phyloP scores from a whole-genome alignment of 2,329 filamentous ascomycete genomes.

The Nigrospora sphaerica region DNA sequence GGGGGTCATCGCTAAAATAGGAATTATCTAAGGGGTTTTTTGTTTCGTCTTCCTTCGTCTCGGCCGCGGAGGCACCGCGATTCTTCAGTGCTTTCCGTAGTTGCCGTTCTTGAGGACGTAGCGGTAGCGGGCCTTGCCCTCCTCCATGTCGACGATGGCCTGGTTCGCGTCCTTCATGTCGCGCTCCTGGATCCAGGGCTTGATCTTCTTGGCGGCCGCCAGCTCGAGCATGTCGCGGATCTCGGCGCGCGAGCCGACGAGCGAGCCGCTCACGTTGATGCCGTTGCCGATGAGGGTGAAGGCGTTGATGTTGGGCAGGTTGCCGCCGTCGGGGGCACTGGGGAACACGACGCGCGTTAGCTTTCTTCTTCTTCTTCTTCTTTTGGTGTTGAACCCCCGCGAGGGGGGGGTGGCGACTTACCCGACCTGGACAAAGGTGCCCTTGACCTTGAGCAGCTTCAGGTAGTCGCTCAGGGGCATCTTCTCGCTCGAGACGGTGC shows the following conservation, averaged over 20 bases:
- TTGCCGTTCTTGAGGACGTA: slow-evolving; percentile 40
- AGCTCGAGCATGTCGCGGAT: slow-evolving; percentile 56
- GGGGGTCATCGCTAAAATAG: too few relatives aligned
- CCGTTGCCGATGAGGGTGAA: slow-evolving; percentile 52
- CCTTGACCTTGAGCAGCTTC: slow-evolving; percentile 4
- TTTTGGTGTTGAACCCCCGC: too few relatives aligned
- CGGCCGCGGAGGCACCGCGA: too few relatives aligned
- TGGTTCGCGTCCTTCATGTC: slow-evolving; percentile 52
- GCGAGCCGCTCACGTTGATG: slow-evolving; percentile 39
- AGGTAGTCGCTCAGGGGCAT: slow-evolving; percentile 6
- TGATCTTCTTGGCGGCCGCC: slow-evolving; percentile 49
- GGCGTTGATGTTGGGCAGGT: slow-evolving; percentile 38
- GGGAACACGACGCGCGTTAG: neutral
- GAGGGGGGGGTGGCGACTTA: too few relatives aligned
- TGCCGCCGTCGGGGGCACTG: slow-evolving; percentile 49
- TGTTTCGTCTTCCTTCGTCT: too few relatives aligned
- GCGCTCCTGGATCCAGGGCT: slow-evolving; percentile 49
- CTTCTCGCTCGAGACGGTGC: slow-evolving; percentile 7
- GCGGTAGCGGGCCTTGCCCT: slow-evolving; percentile 45
- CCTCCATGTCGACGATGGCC: slow-evolving; percentile 48
- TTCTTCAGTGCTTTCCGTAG: slow-evolving; percentile 16
- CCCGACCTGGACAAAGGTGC: slow-evolving; percentile 7
- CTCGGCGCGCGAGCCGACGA: slow-evolving; percentile 45
- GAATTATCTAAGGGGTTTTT: too few relatives aligned
- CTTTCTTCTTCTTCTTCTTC: too few relatives aligned